phyloP scores from a whole-genome alignment of 495 filamentous ascomycete species.

The Aspergillus cavernicola region DNA sequence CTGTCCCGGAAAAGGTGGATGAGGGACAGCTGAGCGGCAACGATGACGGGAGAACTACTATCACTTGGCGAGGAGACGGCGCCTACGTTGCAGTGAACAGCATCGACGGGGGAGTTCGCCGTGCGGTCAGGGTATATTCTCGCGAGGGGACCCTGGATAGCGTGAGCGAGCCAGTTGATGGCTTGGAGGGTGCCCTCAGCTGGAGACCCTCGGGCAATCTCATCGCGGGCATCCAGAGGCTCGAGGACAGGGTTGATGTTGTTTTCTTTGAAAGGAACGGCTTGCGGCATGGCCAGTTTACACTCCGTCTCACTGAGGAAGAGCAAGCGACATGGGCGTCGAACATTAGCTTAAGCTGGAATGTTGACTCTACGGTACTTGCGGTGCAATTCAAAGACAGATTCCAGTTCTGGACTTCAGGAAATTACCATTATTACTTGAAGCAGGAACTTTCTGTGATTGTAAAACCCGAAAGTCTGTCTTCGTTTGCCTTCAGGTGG shows the following conservation, averaged over 20 bases:
- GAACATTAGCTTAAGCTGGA: constrained; percentile 73
- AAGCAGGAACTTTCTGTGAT: constrained; percentile 76
- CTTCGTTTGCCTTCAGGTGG: constrained; percentile 57
- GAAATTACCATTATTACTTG: constrained; percentile 98
- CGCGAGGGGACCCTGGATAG: constrained; percentile 87
- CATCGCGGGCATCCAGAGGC: constrained; percentile 76
- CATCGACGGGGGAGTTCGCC: constrained; percentile 59
- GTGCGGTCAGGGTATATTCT: constrained; percentile 83
- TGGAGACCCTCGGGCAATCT: constrained; percentile 91
- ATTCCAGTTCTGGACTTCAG: constrained; percentile 92
- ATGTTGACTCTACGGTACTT: constrained; percentile 83
- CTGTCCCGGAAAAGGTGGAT: constrained; percentile 89
- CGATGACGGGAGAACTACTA: constrained; percentile 66
- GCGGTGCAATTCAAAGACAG: constrained; percentile 72
- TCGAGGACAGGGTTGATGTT: constrained; percentile 67
- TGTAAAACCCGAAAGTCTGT: constrained; percentile 19
- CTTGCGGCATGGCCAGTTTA: constrained; percentile 87
- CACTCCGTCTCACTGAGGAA: constrained; percentile 60
- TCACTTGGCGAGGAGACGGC: constrained; percentile 94
- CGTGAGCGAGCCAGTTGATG: constrained; percentile 90
- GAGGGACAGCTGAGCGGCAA: constrained; percentile 68
- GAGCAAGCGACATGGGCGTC: constrained; percentile 52
- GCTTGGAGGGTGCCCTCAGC: constrained; percentile 77
- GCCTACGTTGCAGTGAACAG: constrained; percentile 84
- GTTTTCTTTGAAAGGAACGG: constrained; percentile 98